Evolutionary conservation across 2,329 filamentous ascomycete species (phyloP), one percentile per base, ranked within the genome.

Genomic region (Colletotrichum somersetense): DNA sequence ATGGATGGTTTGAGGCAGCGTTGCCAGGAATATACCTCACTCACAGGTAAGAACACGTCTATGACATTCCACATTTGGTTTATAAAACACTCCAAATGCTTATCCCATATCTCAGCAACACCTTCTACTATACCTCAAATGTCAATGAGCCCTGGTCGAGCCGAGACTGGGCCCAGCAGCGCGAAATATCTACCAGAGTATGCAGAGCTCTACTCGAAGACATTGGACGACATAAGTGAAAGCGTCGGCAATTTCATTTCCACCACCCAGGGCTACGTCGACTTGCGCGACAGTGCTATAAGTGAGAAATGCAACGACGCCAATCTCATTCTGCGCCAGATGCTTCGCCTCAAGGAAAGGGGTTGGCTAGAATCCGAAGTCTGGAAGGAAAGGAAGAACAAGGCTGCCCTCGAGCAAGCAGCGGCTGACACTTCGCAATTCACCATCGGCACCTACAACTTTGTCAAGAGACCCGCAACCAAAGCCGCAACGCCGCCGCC

Each of bases 301-400:
- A 61, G 62, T 10, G 62, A 71, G 50, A 52, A 62, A 20, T 73
- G 71, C 55, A 74, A 73, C 56, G 57, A 74, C 35, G 61, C 67
- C 14, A 68, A 55, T 35, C 73, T 74, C 26, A 18, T 66, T 14
- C 73, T 74, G 23, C 50, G 40, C 30, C 56, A 68, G 48, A 68
- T 68, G 30, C 18, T 18, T 30, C 48, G 50, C 23, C 57, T 62
- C 20, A 1, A 63, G 20, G n/a, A n/a, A 4, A 50, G 16, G 12
- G 66, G 42, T 1, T 63, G 66, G 52, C 30, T 7, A 26, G 26
- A 38, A 2, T 57, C n/a, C 2, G 33, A 42, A 5, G 35, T 35
- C 6, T 26, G n/a, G 55, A 40, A 42, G 12, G 42, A 57, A 6
- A n/a, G n/a, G 55, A 40, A 42, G 12, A 57, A 57, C n/a, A n/a